Evolutionary conservation across 1,284 basidiomycete genomes (phyloP).

Genomic region (Gomphus bonarii): DNA sequence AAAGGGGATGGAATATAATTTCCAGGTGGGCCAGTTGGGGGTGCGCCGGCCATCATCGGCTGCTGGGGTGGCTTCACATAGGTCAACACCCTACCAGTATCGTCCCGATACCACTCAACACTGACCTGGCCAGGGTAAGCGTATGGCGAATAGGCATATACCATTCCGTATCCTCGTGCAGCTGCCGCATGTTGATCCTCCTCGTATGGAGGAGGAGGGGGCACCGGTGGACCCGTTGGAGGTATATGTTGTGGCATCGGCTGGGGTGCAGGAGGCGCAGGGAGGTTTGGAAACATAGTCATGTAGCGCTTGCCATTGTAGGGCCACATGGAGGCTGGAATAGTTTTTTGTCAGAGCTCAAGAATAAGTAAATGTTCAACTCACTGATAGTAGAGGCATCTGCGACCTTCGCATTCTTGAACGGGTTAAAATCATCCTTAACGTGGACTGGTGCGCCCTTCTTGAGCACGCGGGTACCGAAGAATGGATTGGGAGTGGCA

Average conservation of each 20-base stretch:
- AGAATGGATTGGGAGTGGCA: slow-evolving; percentile 67
- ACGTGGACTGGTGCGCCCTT: slow-evolving; percentile 63
- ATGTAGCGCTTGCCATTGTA: slow-evolving; percentile 83
- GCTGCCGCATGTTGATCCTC: slow-evolving; percentile 45
- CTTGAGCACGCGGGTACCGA: slow-evolving; percentile 69
- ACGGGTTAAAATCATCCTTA: slow-evolving; percentile 93
- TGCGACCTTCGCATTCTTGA: slow-evolving; percentile 75
- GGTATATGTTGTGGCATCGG: slow-evolving; percentile 34
- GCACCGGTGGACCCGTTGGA: slow-evolving; percentile 52
- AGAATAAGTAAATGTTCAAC: slow-evolving; percentile 19
- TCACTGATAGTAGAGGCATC: slow-evolving; percentile 64
- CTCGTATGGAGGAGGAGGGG: slow-evolving; percentile 64
- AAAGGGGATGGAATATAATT: slow-evolving; percentile 66
- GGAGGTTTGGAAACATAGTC: slow-evolving; percentile 50
- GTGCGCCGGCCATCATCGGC: slow-evolving; percentile 76
- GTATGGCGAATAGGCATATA: slow-evolving; percentile 66
- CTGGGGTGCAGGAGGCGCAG: slow-evolving; percentile 38
- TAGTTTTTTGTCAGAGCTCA: background rate
- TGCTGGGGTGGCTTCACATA: slow-evolving; percentile 19
- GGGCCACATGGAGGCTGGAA: slow-evolving; percentile 68
- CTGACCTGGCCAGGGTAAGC: slow-evolving; percentile 63
- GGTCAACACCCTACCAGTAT: slow-evolving; percentile 1
- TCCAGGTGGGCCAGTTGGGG: slow-evolving; percentile 57
- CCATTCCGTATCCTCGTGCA: slow-evolving; percentile 45
- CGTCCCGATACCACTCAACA: slow-evolving; percentile 12